phyloP scores from a whole-genome alignment of 805 yeast species.

The Gaillardinia entomophila region DNA sequence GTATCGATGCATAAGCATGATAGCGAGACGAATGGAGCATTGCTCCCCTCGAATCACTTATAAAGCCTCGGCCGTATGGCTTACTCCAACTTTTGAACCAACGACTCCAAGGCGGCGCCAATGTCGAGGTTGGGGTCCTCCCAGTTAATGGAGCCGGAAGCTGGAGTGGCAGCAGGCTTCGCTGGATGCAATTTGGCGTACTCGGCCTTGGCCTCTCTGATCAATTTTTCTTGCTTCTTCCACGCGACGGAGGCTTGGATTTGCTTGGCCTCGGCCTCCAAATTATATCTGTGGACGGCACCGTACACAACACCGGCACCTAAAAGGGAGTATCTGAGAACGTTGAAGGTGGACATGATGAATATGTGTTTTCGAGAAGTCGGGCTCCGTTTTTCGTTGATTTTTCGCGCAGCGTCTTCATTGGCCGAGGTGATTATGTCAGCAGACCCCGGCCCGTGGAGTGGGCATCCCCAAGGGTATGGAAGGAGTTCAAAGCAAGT shows the following conservation, averaged over 20 bases:
- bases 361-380: background rate
- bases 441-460: too few relatives aligned
- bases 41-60: too few relatives aligned
- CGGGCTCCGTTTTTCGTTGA: background rate
- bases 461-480: too few relatives aligned
- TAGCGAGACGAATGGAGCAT: too few relatives aligned
- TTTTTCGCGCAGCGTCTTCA: background rate
- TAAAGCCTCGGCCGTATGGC: too few relatives aligned
- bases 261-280: constrained; percentile 55
- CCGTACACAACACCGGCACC: constrained; percentile 89
- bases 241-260: constrained; percentile 54
- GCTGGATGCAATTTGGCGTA: constrained; percentile 60
- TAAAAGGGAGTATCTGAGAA: constrained; percentile 88
- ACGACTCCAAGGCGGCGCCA: constrained; percentile 61
- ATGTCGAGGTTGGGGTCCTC: constrained; percentile 90
- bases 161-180: constrained; percentile 26
- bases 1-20: background rate
- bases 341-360: constrained; percentile 45
- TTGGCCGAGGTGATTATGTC: too few relatives aligned
- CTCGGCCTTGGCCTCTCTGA: constrained; percentile 84
- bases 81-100: constrained; percentile 50
- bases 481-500: too few relatives aligned
- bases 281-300: constrained; percentile 70
- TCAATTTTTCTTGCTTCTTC: constrained; percentile 64
- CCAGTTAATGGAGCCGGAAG: constrained; percentile 54